These are phyloP conservation scores for Elongisporangium prolatum DNA, from an alignment of 352 stramenopile genomes.

Conservation along the genomic window DNA sequence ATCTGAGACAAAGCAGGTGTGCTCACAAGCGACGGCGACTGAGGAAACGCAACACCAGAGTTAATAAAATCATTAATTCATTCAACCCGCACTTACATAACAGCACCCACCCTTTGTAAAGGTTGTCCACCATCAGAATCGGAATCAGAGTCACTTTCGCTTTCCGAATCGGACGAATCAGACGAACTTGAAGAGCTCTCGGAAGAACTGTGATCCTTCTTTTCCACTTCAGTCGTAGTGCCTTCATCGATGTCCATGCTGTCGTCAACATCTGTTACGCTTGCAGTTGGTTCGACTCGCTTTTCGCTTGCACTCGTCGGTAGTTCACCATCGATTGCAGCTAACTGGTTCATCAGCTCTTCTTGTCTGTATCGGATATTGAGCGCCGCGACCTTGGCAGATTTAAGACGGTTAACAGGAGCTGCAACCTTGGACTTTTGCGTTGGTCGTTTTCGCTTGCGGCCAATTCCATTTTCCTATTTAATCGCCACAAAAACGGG, in stretches of 20 bases:
- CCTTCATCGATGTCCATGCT: slow-evolving; percentile 22
- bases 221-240: slow-evolving; percentile 21
- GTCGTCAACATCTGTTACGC: slow-evolving; percentile 42
- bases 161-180: slow-evolving; percentile 80
- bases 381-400: slow-evolving; percentile 72
- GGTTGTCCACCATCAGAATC: slow-evolving; percentile 64
- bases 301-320: slow-evolving; percentile 13
- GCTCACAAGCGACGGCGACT: slow-evolving; percentile 58
- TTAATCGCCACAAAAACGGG: slow-evolving; percentile 8
- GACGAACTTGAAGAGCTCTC: slow-evolving; percentile 78
- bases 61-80: slow-evolving; percentile 11
- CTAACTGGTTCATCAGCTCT: slow-evolving; percentile 73
- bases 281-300: slow-evolving; percentile 36
- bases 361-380: slow-evolving; percentile 74
- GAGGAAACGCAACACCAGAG: slow-evolving; percentile 2
- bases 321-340: slow-evolving; percentile 58
- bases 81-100: slow-evolving; percentile 41
- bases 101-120: slow-evolving; percentile 82
- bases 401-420: slow-evolving; percentile 72
- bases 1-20: slow-evolving; percentile 48
- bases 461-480: slow-evolving; percentile 85
- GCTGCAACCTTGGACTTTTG: slow-evolving; percentile 45
- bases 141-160: slow-evolving; percentile 84
- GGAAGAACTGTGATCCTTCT: slow-evolving; percentile 31
- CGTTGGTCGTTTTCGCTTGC: slow-evolving; percentile 75